These are phyloP conservation scores for Oryza nivara DNA, from an alignment of 176 grass and related monocot genomes.

Conservation along the genomic window DNA sequence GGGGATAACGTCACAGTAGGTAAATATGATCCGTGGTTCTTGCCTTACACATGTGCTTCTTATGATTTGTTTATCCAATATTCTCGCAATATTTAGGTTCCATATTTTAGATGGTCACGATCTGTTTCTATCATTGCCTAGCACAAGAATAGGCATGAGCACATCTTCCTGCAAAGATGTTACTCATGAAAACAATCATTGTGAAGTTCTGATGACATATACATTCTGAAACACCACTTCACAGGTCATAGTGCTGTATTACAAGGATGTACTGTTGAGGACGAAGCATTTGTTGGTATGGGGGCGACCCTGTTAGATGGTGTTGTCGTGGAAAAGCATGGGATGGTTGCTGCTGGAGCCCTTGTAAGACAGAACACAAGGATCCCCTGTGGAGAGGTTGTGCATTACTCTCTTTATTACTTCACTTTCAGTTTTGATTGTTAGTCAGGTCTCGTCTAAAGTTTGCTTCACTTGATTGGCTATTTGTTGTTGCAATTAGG, in stretches of 20 bases:
- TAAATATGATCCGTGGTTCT: constrained; percentile 42
- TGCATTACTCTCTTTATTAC: constrained; percentile 14
- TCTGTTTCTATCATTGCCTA: constrained; percentile 20
- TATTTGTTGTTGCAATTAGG: constrained; percentile 11
- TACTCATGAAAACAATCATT: neutral
- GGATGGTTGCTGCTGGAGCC: constrained; percentile 92
- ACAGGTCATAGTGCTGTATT: constrained; percentile 93
- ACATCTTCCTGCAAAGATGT: neutral
- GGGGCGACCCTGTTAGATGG: constrained; percentile 87
- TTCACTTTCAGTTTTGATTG: constrained; percentile 32
- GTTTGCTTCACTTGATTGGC: neutral
- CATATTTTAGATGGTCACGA: constrained; percentile 4
- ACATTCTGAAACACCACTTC: constrained; percentile 25
- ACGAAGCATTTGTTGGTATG: constrained; percentile 96
- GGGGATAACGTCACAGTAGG: constrained; percentile 92
- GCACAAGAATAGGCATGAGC: neutral
- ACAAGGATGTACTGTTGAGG: constrained; percentile 96
- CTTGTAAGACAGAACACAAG: constrained; percentile 93
- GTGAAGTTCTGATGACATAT: constrained; percentile 27
- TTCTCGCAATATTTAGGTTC: neutral
- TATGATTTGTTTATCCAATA: neutral
- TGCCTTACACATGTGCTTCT: constrained; percentile 27
- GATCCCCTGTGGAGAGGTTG: constrained; percentile 85
- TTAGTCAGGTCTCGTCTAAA: constrained; percentile 26
- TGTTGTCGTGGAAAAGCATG: constrained; percentile 88